Conservation (phyloP, 371 early-diverging fungal genomes). For the Nematocida homosporus region DNA sequence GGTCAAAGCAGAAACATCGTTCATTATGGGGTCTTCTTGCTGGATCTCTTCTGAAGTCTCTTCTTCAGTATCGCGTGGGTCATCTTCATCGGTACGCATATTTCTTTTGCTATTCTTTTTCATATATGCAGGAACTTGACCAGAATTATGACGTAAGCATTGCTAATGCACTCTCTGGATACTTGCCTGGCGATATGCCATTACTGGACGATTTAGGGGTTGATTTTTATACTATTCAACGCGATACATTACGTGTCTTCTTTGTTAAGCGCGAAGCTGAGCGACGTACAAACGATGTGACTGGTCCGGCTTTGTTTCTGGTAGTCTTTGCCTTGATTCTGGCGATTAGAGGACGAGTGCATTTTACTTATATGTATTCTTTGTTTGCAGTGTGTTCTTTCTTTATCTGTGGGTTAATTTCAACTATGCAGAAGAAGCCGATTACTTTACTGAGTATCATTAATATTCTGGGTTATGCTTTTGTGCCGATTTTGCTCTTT, state of each 20-base stretch:
- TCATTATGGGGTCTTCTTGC: neutral
- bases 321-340: conserved; percentile 57
- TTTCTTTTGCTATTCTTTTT: conserved; percentile 24
- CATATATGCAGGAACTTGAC: conserved; percentile 23
- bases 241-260: conserved; percentile 54
- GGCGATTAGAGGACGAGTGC: conserved; percentile 62
- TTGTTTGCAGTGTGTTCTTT: conserved; percentile 56
- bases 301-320: conserved; percentile 66
- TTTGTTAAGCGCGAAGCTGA: conserved; percentile 32
- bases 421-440: conserved; percentile 37
- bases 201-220: conserved; percentile 68
- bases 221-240: conserved; percentile 59
- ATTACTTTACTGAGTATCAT: conserved; percentile 51
- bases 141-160: conserved; percentile 43
- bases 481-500: conserved; percentile 62
- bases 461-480: conserved; percentile 66
- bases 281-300: conserved; percentile 50
- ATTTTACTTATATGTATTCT: conserved; percentile 67
- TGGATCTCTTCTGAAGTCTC: conserved; percentile 16
- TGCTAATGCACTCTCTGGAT: conserved; percentile 61
- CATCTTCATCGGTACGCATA: conserved; percentile 40
- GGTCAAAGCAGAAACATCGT: conserved; percentile 71
- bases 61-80: conserved; percentile 12
- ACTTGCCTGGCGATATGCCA: conserved; percentile 59
- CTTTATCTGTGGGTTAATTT: conserved; percentile 60